Base-by-base conservation (phyloP, 805 yeast species). In the Cyberlindnera subsufficiens region DNA sequence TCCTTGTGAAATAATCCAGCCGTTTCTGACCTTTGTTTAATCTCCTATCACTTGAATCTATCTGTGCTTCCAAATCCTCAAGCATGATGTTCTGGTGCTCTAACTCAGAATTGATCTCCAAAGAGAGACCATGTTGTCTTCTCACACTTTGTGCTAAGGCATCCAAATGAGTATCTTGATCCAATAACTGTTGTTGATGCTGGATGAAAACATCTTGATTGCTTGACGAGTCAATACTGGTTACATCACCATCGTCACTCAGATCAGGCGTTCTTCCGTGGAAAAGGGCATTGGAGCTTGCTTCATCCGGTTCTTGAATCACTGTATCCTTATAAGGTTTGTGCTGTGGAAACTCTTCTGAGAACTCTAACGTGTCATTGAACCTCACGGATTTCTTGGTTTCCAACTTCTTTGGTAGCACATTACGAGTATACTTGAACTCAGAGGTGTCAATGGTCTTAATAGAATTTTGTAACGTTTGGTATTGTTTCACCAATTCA, bases 31-130 rank as follows among this genome's bases (percentile, higher is more conserved):
- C 80, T 29, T 69, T 56, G 3, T 55, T 50, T 13, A 77, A 52
- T 31, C 68, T 64, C 30, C 64, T 53, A 20, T 69, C 71, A n/a
- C 72, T 64, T 29, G 59, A 50, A 38, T 69, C 72, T 16, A 77
- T 57, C 33, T 72, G 71, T 19, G 57, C 55, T 47, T 78, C 83
- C 32, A 77, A 53, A 50, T 77, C 82, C 29, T 68, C 67, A 22
- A 77, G 51, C 14, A 77, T 47, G 19, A 69, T 70, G 54, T 75
- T 64, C 39, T 77, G 82, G 4, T 69, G 71, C 11, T 60, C 63
- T 9, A 77, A 53, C 47, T 78, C 82, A 6, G 60, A 62, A 44
- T 75, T 66, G 11, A 78, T 77, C 29, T 62, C 66, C 9, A 68
- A 32, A 3, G 81, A 72, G 36, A 78, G 60, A 1, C 63, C 66